These are phyloP conservation scores for Neurospora africana DNA, from an alignment of 495 filamentous ascomycete genomes.

Conservation along the genomic window DNA sequence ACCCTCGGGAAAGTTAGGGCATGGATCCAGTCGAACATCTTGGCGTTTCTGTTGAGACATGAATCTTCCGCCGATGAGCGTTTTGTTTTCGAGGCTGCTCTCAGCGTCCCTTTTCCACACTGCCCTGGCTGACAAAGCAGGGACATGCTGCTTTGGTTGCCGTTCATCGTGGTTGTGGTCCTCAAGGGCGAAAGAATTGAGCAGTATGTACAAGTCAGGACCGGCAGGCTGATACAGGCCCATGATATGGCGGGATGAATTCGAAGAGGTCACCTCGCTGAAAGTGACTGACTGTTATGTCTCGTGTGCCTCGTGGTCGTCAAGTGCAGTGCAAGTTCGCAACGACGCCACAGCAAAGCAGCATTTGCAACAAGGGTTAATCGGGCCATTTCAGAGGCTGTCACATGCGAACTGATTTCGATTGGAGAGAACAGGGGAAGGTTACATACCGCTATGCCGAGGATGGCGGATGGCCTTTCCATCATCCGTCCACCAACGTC, in stretches of 20 bases:
- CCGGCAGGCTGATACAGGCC: not conserved
- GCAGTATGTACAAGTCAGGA: not conserved
- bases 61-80: not conserved
- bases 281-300: not conserved
- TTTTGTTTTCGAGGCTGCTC: not conserved
- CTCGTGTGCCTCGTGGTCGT: not conserved
- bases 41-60: not conserved
- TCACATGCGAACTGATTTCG: not conserved
- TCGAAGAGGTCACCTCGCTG: not conserved
- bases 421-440: not conserved
- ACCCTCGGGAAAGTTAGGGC: not conserved
- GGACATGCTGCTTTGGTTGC: not conserved
- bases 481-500: not conserved
- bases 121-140: not conserved
- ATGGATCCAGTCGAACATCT: not conserved
- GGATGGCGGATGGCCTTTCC: not conserved
- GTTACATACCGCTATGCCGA: not conserved
- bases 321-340: not conserved
- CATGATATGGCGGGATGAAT: not conserved
- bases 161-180: not conserved
- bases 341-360: not conserved
- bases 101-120: not conserved
- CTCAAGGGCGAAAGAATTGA: not conserved
- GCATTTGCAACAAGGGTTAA: not conserved
- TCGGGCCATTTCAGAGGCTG: not conserved